Evolutionary conservation across 1,284 basidiomycete genomes (phyloP), one percentile per base, ranked within the genome.

Genomic region (Rhodotorula sp.): DNA sequence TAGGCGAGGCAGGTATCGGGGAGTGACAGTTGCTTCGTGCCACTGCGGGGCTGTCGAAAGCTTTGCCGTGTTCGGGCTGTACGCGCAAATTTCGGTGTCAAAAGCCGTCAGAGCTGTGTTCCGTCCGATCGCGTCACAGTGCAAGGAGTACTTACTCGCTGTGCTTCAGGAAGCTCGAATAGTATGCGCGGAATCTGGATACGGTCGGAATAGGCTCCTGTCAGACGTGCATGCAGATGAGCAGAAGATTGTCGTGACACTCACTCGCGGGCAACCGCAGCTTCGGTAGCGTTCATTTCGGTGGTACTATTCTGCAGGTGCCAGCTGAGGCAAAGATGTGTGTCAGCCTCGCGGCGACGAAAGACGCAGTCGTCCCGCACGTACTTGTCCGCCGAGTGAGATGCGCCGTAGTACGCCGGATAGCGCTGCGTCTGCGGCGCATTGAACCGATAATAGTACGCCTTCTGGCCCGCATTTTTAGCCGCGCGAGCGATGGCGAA

Each of bases 91-190:
- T 42, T 42, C 37, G 37, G 37, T 42, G 37, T 42, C 37, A 42
- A 42, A 20, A 29, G 4, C n/a, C 8, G 7, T n/a, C n/a, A n/a
- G n/a, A n/a, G n/a, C 22, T 14, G 24, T 0, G 30, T n/a, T 6
- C 15, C 15, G 33, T 37, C 33, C 37, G 37, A 12, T 14, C 37
- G 2, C 37, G 37, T 17, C 37, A n/a, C 7, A 37, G 7, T 18
- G 6, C 29, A 58, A 44, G 29, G 14, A 24, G 29, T 18, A 51
- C 60, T 18, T 44, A 67, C 65, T 67, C 33, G 54, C n/a, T n/a
- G 60, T 67, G 60, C 53, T 54, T 60, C 45, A 67, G 29, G 54
- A 67, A 67, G 53, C 53, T 56, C 44, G 59, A 46, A 6, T 56
- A 37, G 60, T 67, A 67, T 20, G 60, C 53, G 33, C 65, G 65